Conservation (phyloP, 2,329 filamentous ascomycete species). For the Talaromyces sp. region DNA sequence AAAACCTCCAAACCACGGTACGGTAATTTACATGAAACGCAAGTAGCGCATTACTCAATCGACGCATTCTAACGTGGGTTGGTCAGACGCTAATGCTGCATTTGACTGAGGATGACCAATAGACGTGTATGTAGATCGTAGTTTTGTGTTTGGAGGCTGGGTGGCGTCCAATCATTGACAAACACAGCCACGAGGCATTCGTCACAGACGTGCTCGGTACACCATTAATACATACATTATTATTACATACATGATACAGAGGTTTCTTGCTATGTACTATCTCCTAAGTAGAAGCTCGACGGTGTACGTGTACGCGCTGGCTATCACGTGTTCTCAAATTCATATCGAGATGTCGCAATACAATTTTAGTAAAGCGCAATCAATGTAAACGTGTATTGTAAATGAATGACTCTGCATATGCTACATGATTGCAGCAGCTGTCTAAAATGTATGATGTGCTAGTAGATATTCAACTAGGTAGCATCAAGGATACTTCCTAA, state of each 20-base stretch:
- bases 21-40: slow-evolving; percentile 3
- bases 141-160: not conserved
- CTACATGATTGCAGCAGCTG: not conserved
- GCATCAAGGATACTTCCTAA: slow-evolving; percentile 2
- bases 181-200: slow-evolving; percentile 5
- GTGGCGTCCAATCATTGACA: not conserved
- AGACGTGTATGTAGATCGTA: not conserved
- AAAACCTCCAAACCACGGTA: not conserved
- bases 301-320: not conserved
- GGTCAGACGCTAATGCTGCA: not conserved
- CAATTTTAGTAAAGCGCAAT: not conserved
- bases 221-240: not conserved
- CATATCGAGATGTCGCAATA: not conserved
- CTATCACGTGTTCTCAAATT: not conserved
- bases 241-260: not conserved
- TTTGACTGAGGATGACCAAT: not conserved
- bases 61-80: not conserved
- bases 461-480: not conserved
- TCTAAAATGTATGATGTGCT: not conserved
- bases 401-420: not conserved
- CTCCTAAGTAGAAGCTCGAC: not conserved
- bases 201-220: not conserved
- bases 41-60: not conserved
- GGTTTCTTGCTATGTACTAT: not conserved
- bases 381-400: not conserved